Evolutionary conservation across 2,329 filamentous ascomycete species (phyloP).

Genomic region (Zelopaecilomyces penicillatus): DNA sequence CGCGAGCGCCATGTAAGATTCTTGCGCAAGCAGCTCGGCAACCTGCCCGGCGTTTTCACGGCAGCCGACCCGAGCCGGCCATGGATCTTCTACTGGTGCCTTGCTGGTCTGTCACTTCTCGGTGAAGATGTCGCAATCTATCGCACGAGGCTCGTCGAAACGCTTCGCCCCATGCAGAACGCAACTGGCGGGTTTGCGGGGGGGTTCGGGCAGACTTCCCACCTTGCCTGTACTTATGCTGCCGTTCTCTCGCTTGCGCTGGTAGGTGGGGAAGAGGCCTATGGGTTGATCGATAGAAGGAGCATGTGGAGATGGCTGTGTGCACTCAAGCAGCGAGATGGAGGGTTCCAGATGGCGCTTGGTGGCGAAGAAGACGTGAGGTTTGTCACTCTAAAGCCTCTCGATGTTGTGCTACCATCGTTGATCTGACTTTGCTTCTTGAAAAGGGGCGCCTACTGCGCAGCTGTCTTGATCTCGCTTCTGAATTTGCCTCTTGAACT

Average conservation of each 20-base stretch:
- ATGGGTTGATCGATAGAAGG: constrained; percentile 69
- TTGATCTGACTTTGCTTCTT: constrained; percentile 12
- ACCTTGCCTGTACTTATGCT: constrained; percentile 85
- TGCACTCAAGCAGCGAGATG: constrained; percentile 73
- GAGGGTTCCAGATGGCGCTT: constrained; percentile 80
- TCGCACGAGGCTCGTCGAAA: constrained; percentile 61
- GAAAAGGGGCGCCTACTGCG: constrained; percentile 79
- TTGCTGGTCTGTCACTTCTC: constrained; percentile 66
- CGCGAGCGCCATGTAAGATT: constrained; percentile 55
- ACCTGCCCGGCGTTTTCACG: constrained; percentile 62
- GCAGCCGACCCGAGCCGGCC: constrained; percentile 78
- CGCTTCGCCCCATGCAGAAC: constrained; percentile 77
- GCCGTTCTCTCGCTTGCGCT: constrained; percentile 69
- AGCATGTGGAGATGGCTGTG: constrained; percentile 89
- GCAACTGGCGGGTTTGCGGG: constrained; percentile 79
- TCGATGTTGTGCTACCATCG: constrained; percentile 11
- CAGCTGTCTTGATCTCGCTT: constrained; percentile 73
- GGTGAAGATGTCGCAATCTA: constrained; percentile 66
- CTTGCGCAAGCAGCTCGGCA: constrained; percentile 47
- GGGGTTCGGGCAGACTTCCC: constrained; percentile 82
- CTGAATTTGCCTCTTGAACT: constrained; percentile 76
- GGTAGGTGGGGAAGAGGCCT: constrained; percentile 66
- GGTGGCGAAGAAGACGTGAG: constrained; percentile 90
- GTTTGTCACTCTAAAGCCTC: constrained; percentile 35
- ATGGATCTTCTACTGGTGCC: constrained; percentile 91